Evolutionary conservation across 2,329 filamentous ascomycete species (phyloP), one percentile per base, ranked within the genome.

Genomic region (Phoma sp.): DNA sequence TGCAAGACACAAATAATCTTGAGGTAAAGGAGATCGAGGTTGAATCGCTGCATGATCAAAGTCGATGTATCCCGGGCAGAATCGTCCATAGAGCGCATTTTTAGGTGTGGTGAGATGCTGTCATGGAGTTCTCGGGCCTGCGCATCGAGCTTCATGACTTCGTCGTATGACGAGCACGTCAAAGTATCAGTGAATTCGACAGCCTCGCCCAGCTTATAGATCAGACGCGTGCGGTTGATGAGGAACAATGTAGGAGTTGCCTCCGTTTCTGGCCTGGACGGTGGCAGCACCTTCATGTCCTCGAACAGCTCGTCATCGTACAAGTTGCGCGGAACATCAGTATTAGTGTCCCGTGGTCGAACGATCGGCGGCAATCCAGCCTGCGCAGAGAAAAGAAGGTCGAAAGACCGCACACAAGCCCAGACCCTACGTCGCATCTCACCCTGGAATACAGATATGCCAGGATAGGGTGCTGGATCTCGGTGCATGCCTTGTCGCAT

Each of bases 1-100:
- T 99, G 95, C 32, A 99, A 83, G 18, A 96, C 84, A 66, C 92
- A 96, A 65, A 96, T 83, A 15, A 92, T 90, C 76, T 96, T 96
- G 60, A 96, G 87, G 69, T 92, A 96, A 5, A 97, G 78, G 42
- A 95, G 88, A 57, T 95, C 91, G 26, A 97, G 79, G 51, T 89
- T 90, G 71, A 92, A 93, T 23, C 93, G 87, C 45, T 93, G 89
- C 78, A 96, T 89, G 53, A 97, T 84, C 26, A 87, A 67, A 18
- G 82, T 83, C 2, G 83, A 80, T 1, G 85, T 87, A 55, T 96
- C 93, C 39, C 87, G 82, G 4, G 85, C 87, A 34, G 83, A 86
- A 49, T 91, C 88, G 53, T 93, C 88, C 53, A 96, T 81, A 0
- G 88, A 83, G 26, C 88, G 87, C 61, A 96, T 81, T 63, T 86